phyloP scores from a whole-genome alignment of 2,329 filamentous ascomycete species.

The Sporothrix globosa region DNA sequence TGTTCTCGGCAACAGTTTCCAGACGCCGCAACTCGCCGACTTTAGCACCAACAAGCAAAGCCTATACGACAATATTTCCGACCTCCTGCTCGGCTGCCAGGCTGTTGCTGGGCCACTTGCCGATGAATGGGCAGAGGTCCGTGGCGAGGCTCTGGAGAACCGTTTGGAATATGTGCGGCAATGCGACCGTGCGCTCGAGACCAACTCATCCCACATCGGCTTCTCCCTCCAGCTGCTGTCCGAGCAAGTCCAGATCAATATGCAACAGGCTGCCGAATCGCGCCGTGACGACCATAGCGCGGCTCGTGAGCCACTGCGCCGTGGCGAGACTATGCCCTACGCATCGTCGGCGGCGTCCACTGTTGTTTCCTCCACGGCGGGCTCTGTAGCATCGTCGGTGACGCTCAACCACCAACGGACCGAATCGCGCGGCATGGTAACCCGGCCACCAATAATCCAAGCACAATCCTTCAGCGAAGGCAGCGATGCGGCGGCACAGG shows the following conservation, averaged over 20 bases:
- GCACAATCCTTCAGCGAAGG: constrained; percentile 70
- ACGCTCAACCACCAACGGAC: constrained; percentile 55
- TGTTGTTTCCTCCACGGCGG: constrained; percentile 5
- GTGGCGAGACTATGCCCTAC: constrained; percentile 62
- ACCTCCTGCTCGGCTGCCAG: constrained; percentile 85
- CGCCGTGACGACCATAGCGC: constrained; percentile 53
- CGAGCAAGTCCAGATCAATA: constrained; percentile 70
- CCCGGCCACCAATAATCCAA: constrained; percentile 54
- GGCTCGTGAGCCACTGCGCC: constrained; percentile 55
- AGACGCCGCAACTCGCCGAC: constrained; percentile 82
- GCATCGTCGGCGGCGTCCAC: constrained; percentile 43
- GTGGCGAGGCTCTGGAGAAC: constrained; percentile 85
- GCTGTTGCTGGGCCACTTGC: constrained; percentile 86
- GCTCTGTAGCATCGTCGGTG: constrained; percentile 21
- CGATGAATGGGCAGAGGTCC: constrained; percentile 94
- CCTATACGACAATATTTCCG: constrained; percentile 89
- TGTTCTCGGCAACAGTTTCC: constrained; percentile 73
- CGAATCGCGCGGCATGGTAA: constrained; percentile 56
- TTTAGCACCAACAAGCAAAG: constrained; percentile 91
- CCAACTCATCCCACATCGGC: constrained; percentile 81
- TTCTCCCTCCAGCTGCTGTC: constrained; percentile 86
- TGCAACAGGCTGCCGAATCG: constrained; percentile 53
- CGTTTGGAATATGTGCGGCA: constrained; percentile 78
- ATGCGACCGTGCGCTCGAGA: constrained; percentile 79
- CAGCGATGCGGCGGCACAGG: constrained; percentile 49